Base-by-base conservation (phyloP, 2,329 filamentous ascomycete genomes). In the Endocalyx cinctus region DNA sequence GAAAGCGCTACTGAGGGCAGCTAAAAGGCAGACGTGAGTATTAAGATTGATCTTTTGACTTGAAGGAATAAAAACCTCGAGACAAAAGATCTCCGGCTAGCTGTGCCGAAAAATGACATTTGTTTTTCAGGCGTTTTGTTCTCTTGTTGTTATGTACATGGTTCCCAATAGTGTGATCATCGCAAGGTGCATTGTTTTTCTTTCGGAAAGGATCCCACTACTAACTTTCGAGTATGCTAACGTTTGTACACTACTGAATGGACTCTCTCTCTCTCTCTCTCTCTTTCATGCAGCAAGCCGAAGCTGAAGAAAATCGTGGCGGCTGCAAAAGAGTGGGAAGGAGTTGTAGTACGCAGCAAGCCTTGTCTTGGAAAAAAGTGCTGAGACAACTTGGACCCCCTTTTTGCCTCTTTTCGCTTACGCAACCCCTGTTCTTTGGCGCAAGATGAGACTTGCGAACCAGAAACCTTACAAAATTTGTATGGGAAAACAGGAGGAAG, bases 161-260 rank as follows among this genome's bases (percentile, higher is more conserved):
- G n/a, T n/a, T n/a, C n/a, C n/a, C n/a, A n/a, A n/a, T n/a, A n/a
- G 43, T 42, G 34, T 50, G 49, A 52, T 52, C 38, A 38, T 31
- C 45, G 33, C 46, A 37, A 35, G 39, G 43, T 28, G 41, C 25
- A n/a, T 42, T 26, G 37, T 45, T 42, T 35, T 41, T 31, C 33
- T 41, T n/a, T n/a, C n/a, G n/a, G n/a, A n/a, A n/a, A n/a, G 27
- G 19, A 47, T 43, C 38, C 38, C 41, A 43, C n/a, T n/a, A n/a
- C n/a, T n/a, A n/a, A n/a, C n/a, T n/a, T n/a, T n/a, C n/a, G n/a
- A n/a, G n/a, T n/a, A n/a, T n/a, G n/a, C n/a, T n/a, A n/a, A n/a
- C n/a, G n/a, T n/a, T n/a, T n/a, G n/a, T n/a, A n/a, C n/a, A n/a
- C n/a, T n/a, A n/a, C n/a, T n/a, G n/a, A n/a, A n/a, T n/a, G n/a